A percentile compares a stretch with the other conserved stretches of the same genome.
Conservation (phyloP, 495 filamentous ascomycete genomes). For the Alectoria sarmentosa region DNA sequence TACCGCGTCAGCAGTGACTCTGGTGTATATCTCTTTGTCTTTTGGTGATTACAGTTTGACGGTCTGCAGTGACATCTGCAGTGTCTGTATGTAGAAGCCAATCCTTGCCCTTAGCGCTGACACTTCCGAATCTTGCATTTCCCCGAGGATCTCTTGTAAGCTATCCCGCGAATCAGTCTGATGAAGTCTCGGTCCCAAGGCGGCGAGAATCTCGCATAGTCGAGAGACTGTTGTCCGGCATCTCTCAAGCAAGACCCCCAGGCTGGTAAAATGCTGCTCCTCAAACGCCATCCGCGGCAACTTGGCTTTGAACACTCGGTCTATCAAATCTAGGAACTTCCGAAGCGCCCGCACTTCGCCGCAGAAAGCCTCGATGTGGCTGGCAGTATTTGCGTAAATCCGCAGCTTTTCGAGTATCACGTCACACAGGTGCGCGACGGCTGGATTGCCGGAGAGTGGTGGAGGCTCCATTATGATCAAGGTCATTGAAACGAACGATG, state of each 20-base stretch:
- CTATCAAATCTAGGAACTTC: constrained; percentile 14
- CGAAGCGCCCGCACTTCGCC: constrained; percentile 9
- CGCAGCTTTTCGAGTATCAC: constrained; percentile 6
- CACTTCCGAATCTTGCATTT: background rate
- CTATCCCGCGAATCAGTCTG: background rate
- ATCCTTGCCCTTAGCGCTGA: constrained; percentile 12
- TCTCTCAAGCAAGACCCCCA: constrained; percentile 11
- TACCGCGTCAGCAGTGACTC: background rate
- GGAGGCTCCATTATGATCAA: constrained; percentile 2
- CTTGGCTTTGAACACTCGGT: constrained; percentile 9
- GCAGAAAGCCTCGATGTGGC: constrained; percentile 3
- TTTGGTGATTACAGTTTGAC: constrained; percentile 15
- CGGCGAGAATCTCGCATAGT: constrained; percentile 12
- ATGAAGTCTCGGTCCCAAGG: background rate
- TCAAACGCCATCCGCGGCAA: constrained; percentile 14
- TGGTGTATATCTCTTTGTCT: no score
- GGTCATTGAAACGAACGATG: background rate
- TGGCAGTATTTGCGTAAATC: background rate
- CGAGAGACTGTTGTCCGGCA: constrained; percentile 14
- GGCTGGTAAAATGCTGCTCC: constrained; percentile 15
- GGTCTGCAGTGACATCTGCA: constrained; percentile 20
- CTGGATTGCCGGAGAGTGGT: background rate
- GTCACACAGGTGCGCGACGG: constrained; percentile 14
- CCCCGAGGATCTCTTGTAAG: background rate
- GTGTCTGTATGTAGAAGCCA: constrained; percentile 14